These are phyloP conservation scores for Rosa persica DNA, from an alignment of 306 rosid species.

Conservation along the genomic window DNA sequence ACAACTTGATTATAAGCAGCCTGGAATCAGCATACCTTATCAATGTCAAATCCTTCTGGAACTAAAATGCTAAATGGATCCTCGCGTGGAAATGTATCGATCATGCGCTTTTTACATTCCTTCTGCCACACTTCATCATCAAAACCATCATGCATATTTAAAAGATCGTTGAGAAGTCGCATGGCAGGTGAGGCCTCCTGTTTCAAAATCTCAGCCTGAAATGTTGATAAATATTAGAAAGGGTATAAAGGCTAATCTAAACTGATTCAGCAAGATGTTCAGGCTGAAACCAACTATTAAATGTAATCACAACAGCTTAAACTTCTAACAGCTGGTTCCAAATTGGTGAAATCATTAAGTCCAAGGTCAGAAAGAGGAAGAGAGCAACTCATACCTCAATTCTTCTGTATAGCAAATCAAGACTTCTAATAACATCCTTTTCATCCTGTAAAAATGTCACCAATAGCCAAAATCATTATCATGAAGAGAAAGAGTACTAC, in stretches of 20 bases:
- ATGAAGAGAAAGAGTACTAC: slow-evolving; percentile 9
- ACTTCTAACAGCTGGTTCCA: not conserved
- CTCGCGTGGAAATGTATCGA: slow-evolving; percentile 73
- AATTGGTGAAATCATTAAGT: not conserved
- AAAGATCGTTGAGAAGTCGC: slow-evolving; percentile 88
- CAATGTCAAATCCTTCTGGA: slow-evolving; percentile 86
- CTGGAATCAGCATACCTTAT: slow-evolving; percentile 56
- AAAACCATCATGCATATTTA: slow-evolving; percentile 75
- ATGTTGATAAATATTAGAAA: slow-evolving; percentile 12
- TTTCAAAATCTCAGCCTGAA: slow-evolving; percentile 86
- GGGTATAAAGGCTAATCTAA: not conserved
- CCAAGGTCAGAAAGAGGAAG: not conserved
- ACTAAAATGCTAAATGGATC: slow-evolving; percentile 91
- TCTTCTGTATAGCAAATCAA: slow-evolving; percentile 87
- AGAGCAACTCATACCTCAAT: slow-evolving; percentile 57
- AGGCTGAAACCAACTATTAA: slow-evolving; percentile 22
- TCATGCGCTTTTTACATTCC: slow-evolving; percentile 71
- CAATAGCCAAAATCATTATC: slow-evolving; percentile 20
- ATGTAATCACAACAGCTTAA: not conserved
- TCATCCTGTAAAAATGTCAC: slow-evolving; percentile 62
- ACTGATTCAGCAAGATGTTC: slow-evolving; percentile 19
- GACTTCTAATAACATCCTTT: slow-evolving; percentile 88
- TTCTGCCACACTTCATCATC: slow-evolving; percentile 74
- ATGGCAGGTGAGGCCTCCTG: slow-evolving; percentile 85
- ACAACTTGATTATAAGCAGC: not conserved